Conservation (phyloP, 345 rosid species). For the Camelina neglecta region DNA sequence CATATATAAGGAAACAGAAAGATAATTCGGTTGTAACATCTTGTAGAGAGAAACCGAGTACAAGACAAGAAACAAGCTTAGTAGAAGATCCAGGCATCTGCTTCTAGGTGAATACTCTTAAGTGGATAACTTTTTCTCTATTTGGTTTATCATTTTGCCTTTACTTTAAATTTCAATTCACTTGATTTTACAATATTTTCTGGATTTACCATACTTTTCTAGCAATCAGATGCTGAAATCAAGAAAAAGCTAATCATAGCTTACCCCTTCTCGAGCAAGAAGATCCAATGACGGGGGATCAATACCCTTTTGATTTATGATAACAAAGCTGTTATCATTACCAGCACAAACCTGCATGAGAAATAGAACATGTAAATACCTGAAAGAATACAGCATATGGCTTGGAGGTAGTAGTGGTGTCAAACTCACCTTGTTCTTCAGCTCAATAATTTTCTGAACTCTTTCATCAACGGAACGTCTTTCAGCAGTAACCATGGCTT, state of each 20-base stretch:
- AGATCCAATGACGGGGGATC: constrained; percentile 97
- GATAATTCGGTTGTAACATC: constrained; percentile 13
- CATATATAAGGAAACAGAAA: constrained; percentile 7
- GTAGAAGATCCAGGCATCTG: constrained; percentile 14
- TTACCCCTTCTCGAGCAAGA: constrained; percentile 96
- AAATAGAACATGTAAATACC: constrained; percentile 23
- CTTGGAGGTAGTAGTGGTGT: neutral
- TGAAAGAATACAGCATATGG: neutral
- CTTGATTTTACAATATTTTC: constrained; percentile 3
- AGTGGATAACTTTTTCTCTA: constrained; percentile 2
- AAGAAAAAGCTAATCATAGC: constrained; percentile 35
- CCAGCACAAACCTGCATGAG: constrained; percentile 82
- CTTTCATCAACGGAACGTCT: constrained; percentile 88
- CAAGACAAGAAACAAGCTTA: constrained; percentile 7
- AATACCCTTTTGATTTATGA: constrained; percentile 97
- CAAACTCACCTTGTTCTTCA: constrained; percentile 73
- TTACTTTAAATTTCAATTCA: constrained; percentile 2
- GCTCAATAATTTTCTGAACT: constrained; percentile 82
- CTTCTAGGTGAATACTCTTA: neutral
- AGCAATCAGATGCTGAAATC: neutral
- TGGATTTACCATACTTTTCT: neutral
- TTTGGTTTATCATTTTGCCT: neutral
- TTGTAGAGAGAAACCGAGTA: neutral
- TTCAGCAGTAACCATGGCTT: constrained; percentile 97
- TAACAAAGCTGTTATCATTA: constrained; percentile 76